Conservation (phyloP, 2,329 filamentous ascomycete genomes). For the Hymenoscyphus salicellus region DNA sequence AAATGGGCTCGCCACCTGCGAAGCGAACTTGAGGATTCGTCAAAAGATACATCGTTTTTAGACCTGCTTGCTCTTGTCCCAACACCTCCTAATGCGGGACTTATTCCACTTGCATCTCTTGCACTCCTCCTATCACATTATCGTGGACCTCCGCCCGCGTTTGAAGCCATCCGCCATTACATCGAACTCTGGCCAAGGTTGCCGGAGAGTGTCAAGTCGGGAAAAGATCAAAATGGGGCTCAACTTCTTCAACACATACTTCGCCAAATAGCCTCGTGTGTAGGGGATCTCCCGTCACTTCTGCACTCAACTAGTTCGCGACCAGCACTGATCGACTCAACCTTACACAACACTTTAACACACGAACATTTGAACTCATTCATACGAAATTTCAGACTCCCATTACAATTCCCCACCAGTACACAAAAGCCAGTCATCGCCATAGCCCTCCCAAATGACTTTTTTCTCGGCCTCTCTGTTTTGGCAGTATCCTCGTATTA, state of each 20-base stretch:
- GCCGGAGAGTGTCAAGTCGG: background rate
- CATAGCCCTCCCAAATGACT: constrained; percentile 53
- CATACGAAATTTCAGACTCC: background rate
- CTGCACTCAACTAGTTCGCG: background rate
- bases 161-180: background rate
- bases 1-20: too few species aligned
- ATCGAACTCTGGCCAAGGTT: background rate
- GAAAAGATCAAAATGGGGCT: background rate
- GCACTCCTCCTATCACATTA: background rate
- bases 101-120: too few species aligned
- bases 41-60: too few species aligned
- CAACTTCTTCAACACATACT: too few species aligned
- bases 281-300: background rate
- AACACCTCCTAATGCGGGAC: too few species aligned
- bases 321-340: background rate
- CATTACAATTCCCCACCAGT: background rate
- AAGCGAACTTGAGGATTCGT: too few species aligned
- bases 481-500: constrained; percentile 50
- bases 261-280: background rate
- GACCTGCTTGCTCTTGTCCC: too few species aligned
- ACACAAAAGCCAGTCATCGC: constrained; percentile 30
- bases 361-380: background rate
- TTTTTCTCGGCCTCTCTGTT: constrained; percentile 49
- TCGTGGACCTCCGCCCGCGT: background rate
- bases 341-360: background rate